Conservation (phyloP, 1,139 yeast species). For the Cylindricascospora bacillispora region DNA sequence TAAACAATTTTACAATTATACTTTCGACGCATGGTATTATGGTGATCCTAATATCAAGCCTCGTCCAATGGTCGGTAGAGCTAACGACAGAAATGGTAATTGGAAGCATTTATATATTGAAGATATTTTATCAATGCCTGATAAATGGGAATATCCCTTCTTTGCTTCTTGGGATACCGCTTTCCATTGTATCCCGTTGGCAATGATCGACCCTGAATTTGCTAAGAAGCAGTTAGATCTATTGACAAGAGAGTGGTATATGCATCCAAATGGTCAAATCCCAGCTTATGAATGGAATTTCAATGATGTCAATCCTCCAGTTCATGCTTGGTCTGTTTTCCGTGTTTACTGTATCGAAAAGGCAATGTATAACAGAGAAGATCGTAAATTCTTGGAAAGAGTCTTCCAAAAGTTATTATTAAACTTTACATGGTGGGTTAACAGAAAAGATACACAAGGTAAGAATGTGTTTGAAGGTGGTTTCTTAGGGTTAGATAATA, state of each 20-base stretch:
- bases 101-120: conserved; percentile 85
- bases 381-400: conserved; percentile 70
- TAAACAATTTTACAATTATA: conserved; percentile 78
- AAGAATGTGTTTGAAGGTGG: conserved; percentile 90
- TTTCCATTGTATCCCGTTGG: conserved; percentile 83
- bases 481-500: conserved; percentile 81
- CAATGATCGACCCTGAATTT: conserved; percentile 87
- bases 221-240: conserved; percentile 81
- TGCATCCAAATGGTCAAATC: conserved; percentile 93
- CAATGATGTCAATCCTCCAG: conserved; percentile 90
- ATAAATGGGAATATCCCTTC: conserved; percentile 91
- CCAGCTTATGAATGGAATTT: conserved; percentile 97
- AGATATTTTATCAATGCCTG: conserved; percentile 79
- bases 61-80: conserved; percentile 64
- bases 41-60: conserved; percentile 71
- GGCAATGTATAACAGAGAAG: conserved; percentile 70
- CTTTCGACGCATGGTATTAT: conserved; percentile 72
- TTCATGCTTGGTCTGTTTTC: conserved; percentile 91
- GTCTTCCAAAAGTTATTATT: conserved; percentile 80
- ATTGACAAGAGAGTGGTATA: conserved; percentile 86
- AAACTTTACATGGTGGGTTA: conserved; percentile 97
- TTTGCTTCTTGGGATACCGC: conserved; percentile 99
- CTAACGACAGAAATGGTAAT: conserved; percentile 66
- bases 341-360: conserved; percentile 79
- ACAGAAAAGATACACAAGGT: conserved; percentile 76